Base-by-base conservation (phyloP, 164 flowering plant species). In the Euptelea pleiosperma region DNA sequence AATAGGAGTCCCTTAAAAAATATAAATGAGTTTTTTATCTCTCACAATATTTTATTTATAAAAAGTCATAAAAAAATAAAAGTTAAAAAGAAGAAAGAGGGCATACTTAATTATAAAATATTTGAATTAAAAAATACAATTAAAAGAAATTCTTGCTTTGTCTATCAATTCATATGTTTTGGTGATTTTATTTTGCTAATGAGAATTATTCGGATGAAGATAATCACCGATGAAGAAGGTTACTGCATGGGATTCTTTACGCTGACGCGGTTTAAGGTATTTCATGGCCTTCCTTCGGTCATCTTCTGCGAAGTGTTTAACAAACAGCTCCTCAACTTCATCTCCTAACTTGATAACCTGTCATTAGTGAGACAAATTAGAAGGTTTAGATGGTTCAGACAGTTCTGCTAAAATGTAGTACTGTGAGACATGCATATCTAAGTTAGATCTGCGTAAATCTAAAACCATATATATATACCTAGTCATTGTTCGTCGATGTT, bases 171-270 rank as follows among this genome's bases (percentile, higher is more conserved):
- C n/a, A n/a, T n/a, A n/a, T n/a, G n/a, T n/a, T n/a, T n/a, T n/a
- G n/a, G n/a, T n/a, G n/a, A n/a, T n/a, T n/a, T n/a, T n/a, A n/a
- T n/a, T n/a, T n/a, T n/a, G n/a, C n/a, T n/a, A n/a, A n/a, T n/a
- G n/a, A n/a, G n/a, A n/a, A n/a, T n/a, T 11, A 39, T 29, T 6
- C 3, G 19, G 50, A 60, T 12, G 8, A 40, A 62, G 47, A 57
- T 64, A 60, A 78, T 74, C 49, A 88, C 98, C 98, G 21, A 86
- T 82, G 83, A 86, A 91, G 75, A 90, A 93, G 43, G 99, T 93
- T 6, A 81, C 85, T 16, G 79, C 60, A 60, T 90, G 99, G 7
- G 99, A 90, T 63, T 90, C 99, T 73, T 79, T 83, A 3, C 72
- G 76, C 24, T 86, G 92, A n/a, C 64, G 70, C 0, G 96, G 97